phyloP scores from a whole-genome alignment of 371 early-diverging fungal species.

The Mortierella sp. region DNA sequence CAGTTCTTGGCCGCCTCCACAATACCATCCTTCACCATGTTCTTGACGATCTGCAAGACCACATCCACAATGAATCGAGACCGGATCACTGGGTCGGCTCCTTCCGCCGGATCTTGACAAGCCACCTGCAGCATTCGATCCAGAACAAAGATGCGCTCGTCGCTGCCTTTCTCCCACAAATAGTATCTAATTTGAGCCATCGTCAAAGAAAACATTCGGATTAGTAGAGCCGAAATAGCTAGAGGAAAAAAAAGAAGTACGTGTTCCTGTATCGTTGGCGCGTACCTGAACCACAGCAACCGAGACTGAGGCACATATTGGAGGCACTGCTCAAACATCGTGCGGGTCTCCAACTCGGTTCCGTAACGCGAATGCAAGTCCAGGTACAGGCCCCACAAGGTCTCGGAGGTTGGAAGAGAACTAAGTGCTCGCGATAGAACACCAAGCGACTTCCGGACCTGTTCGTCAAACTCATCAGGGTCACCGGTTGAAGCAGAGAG shows the following conservation, averaged over 20 bases:
- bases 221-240: not conserved
- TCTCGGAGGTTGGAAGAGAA: constrained; percentile 24
- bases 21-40: constrained; percentile 18
- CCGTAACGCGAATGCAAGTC: constrained; percentile 31
- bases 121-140: constrained; percentile 43
- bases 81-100: not conserved
- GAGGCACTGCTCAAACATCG: constrained; percentile 34
- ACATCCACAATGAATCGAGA: constrained; percentile 42
- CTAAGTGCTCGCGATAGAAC: constrained; percentile 24
- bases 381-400: constrained; percentile 38
- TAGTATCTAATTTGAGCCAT: constrained; percentile 17
- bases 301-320: constrained; percentile 27
- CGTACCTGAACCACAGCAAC: constrained; percentile 48
- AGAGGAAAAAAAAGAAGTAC: no score
- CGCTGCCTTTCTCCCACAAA: constrained; percentile 33
- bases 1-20: constrained; percentile 52
- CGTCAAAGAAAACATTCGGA: not conserved
- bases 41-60: constrained; percentile 41
- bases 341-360: constrained; percentile 23
- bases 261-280: not conserved
- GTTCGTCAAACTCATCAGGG: not conserved
- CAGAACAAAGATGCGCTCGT: constrained; percentile 36
- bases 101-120: constrained; percentile 16
- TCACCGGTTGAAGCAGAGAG: not conserved
- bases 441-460: constrained; percentile 1